These are phyloP conservation scores for Hypocrella siamensis DNA, from an alignment of 2,329 filamentous ascomycete species.

Conservation along the genomic window DNA sequence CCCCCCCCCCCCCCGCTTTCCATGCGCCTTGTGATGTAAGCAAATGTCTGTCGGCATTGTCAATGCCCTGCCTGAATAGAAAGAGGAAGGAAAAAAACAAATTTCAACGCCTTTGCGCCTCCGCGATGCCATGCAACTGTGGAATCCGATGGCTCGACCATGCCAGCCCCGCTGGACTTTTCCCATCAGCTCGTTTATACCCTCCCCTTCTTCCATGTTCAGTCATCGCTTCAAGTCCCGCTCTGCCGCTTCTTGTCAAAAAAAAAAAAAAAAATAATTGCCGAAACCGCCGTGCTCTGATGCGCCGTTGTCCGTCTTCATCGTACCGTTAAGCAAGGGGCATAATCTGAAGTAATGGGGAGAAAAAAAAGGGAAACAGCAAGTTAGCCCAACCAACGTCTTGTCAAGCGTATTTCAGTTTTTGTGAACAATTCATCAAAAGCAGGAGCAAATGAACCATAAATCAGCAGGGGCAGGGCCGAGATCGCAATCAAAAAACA, in stretches of 20 bases:
- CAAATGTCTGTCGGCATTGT: too few relatives aligned
- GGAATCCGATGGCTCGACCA: too few relatives aligned
- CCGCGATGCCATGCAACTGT: too few relatives aligned
- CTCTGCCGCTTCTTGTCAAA: too few relatives aligned
- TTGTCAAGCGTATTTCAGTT: neutral
- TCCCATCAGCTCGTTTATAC: too few relatives aligned
- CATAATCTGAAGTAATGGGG: conserved; percentile 49
- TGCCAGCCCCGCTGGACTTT: too few relatives aligned
- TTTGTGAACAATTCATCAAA: neutral
- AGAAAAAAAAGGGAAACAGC: neutral
- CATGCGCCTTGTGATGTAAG: too few relatives aligned
- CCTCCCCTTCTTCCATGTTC: too few relatives aligned
- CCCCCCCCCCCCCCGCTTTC: too few relatives aligned
- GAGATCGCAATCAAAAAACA: neutral
- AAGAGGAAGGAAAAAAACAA: neutral
- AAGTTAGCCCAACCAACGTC: conserved; percentile 6
- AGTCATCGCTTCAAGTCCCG: too few relatives aligned
- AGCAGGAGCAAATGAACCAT: neutral
- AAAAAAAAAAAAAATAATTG: too few relatives aligned
- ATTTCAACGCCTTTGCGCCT: neutral
- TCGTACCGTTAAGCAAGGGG: conserved; percentile 71
- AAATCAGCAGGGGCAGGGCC: neutral
- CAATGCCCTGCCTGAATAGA: too few relatives aligned
- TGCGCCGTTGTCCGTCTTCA: conserved; percentile 43
- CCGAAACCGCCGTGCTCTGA: conserved; percentile 44